Base-by-base conservation (phyloP, 306 rosid species). In the Quercus cerris region DNA sequence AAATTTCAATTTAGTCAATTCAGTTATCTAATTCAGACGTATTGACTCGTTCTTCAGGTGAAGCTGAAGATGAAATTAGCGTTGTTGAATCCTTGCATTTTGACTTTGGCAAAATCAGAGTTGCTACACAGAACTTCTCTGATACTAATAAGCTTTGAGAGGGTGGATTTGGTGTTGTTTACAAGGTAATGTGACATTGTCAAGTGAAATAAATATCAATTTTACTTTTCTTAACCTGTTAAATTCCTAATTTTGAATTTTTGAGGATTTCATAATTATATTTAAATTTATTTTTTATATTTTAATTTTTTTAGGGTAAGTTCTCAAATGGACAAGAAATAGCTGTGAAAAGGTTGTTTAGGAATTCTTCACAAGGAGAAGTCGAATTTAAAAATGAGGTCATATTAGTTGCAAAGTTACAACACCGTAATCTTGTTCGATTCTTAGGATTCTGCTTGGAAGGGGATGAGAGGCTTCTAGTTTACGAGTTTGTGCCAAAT, bases 351-450 rank as follows among this genome's bases (percentile, higher is more conserved):
- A 72, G 70, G 14, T 75, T 82, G 66, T 82, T 66, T 38, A 72
- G 15, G 67, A 72, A 44, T 13, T 82, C 82, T 2, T 22, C 46
- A 64, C 76, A 73, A 82, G 81, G 82, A 82, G n/a, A 33, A 23
- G 8, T 28, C 1, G 75, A 82, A 33, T 73, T 82, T 18, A 72
- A 63, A 17, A 82, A 72, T 63, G 85, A 82, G 22, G 4, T 82
- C 5, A 54, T 17, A 27, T 55, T 79, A 5, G 75, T 78, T 57
- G 64, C 51, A 57, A 74, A 68, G 59, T 67, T 83, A 23, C 80
- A 83, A 0, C 83, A 78, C 55, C 62, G 14, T 23, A 75, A 83
- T 83, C 77, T 78, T 5, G 80, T 78, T 5, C 71, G 49, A 1
- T 31, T 83, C 46, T 38, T 78, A 6, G 86, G 83, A 18, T 73